Base-by-base conservation (phyloP, 495 filamentous ascomycete species). In the Xylaria venustula region DNA sequence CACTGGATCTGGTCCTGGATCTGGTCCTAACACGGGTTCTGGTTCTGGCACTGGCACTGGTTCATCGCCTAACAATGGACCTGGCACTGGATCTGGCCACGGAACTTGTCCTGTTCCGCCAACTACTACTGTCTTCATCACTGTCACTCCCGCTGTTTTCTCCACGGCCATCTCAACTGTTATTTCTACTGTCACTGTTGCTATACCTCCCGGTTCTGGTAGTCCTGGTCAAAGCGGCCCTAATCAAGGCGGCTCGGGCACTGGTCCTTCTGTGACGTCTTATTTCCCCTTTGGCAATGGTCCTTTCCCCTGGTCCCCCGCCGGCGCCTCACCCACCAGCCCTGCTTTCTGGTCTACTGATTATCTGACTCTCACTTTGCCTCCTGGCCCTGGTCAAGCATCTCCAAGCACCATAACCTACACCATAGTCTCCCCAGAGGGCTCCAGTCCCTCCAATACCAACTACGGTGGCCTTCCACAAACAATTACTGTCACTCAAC, bases 41-140 rank as follows among this genome's bases (percentile, higher is more conserved):
- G 55, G 59, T 22, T 25, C 32, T 28, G 62, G 59, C 34, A 23
- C 32, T 44, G 61, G 52, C 20, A 40, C 20, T 12, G 42, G 60
- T 14, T 34, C 22, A 20, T 58, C 47, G 30, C 19, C n/a, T 11
- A 58, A 47, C 22, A 34, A 30, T 30, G 67, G 61, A 40, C 22
- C 42, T 47, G 63, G 49, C 19, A 54, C 23, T 20, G 54, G 59
- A 30, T 46, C 20, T 30, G 65, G 55, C 36, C 58, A 41, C 20
- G 61, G 36, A 58, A 69, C 68, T 17, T 69, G 69, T 49, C 64
- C 69, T 49, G 57, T 66, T 22, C 54, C 62, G n/a, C 59, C 67
- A 8, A 60, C 66, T 20, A 66, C 63, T 17, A 75, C 76, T n/a
- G 65, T 76, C 44, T 72, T 74, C 51, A 60, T 75, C 34, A 76